A percentile compares a stretch with the other conserved stretches of the same genome.
Evolutionary conservation across 495 filamentous ascomycete genomes (phyloP).

Genomic region (Aspergillus carlsbadensis): DNA sequence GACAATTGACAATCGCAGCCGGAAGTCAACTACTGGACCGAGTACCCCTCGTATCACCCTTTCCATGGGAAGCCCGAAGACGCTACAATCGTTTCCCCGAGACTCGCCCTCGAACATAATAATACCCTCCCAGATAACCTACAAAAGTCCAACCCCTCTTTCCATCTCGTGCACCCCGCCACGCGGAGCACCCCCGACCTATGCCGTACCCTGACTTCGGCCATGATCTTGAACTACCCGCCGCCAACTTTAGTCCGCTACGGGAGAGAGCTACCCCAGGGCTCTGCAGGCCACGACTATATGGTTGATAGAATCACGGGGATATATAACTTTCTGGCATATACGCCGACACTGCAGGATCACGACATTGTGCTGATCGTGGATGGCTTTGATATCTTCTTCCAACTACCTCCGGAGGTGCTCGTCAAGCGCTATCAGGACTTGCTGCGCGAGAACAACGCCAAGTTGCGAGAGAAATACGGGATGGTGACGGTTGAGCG

Average conservation of each 20-base stretch:
- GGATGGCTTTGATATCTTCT: slow-evolving; percentile 57
- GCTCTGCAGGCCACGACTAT: slow-evolving; percentile 31
- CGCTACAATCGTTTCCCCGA: slow-evolving; percentile 29
- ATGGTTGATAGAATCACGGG: slow-evolving; percentile 48
- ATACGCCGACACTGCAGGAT: slow-evolving; percentile 46
- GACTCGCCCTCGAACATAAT: slow-evolving; percentile 21
- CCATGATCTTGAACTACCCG: slow-evolving; percentile 62
- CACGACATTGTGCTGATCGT: slow-evolving; percentile 62
- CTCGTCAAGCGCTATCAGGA: slow-evolving; percentile 55
- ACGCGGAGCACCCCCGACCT: slow-evolving; percentile 48
- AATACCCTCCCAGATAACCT: slow-evolving; percentile 34
- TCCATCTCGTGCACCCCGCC: slow-evolving; percentile 61
- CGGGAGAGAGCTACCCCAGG: slow-evolving; percentile 30
- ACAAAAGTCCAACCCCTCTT: slow-evolving; percentile 50
- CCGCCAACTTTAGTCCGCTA: slow-evolving; percentile 56
- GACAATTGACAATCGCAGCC: slow-evolving; percentile 18
- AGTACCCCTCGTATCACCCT: slow-evolving; percentile 37
- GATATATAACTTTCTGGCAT: slow-evolving; percentile 52
- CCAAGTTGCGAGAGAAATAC: slow-evolving; percentile 46
- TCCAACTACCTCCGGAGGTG: slow-evolving; percentile 61
- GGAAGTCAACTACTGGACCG: slow-evolving; percentile 32
- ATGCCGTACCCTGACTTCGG: slow-evolving; percentile 60
- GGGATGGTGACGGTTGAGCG: slow-evolving; percentile 38
- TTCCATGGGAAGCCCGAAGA: slow-evolving; percentile 37
- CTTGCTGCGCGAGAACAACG: slow-evolving; percentile 48